Evolutionary conservation across 768 basidiomycete genomes (phyloP), one percentile per base, ranked within the genome.

Genomic region (Omphalotus guepiniiformis): DNA sequence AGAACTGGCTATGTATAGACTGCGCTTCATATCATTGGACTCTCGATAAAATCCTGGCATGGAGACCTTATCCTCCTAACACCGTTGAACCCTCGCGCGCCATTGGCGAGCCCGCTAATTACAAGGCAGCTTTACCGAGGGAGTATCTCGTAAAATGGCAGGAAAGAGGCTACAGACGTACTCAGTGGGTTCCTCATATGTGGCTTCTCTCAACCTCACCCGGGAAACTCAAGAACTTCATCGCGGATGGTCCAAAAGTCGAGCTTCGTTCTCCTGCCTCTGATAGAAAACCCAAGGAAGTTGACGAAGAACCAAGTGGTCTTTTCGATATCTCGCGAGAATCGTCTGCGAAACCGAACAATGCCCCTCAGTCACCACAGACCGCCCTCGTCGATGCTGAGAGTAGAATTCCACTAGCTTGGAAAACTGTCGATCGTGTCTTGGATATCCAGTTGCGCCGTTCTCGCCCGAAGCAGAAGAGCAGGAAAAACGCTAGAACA

Each of bases 101-200:
- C 39, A n/a, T n/a, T n/a, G n/a, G n/a, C n/a, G 67, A 75, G 43
- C 56, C 66, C 2, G 70, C 76, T 0, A 66, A 80, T 53, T 72
- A 72, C 61, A 93, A 83, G 61, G 61, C 69, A 21, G 56, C 68
- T 27, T 72, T 94, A 13, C 90, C 89, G n/a, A 70, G 94, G 36
- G 91, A 95, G 63, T 97, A 97, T 61, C 80, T 97, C 11, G 81
- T 97, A 47, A 97, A 97, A 63, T 97, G 93, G 92, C 63, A 64
- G 7, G 81, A 74, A 32, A 69, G 85, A 37, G 89, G 92, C 53
- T 97, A 88, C 63, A 72, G 87, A 44, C 79, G 85, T 35, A 68
- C 76, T 86, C 61, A 39, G 8, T 97, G 93, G 93, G 92, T 96
- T 2, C 87, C 92, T 25, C 93, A 97, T 56, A 82, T 86, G 72